phyloP scores from a whole-genome alignment of 768 basidiomycete species.

The Crassisporium funariophilum region DNA sequence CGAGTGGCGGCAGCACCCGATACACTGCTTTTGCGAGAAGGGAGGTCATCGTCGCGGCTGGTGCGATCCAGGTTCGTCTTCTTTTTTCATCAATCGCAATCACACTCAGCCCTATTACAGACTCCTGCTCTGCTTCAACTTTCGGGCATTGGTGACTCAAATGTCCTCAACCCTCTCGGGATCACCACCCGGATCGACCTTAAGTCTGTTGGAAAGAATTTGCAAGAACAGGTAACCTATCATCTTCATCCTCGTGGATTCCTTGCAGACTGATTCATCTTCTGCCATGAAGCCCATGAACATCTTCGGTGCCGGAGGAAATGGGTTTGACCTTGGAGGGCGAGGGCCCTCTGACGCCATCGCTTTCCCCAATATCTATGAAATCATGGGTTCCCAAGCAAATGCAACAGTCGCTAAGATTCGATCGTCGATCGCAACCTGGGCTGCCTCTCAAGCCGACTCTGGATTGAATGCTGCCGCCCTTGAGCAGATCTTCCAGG shows the following conservation, averaged over 20 bases:
- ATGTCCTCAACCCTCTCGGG: slow-evolving; percentile 44
- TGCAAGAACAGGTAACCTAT: slow-evolving; percentile 54
- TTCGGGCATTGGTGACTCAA: slow-evolving; percentile 58
- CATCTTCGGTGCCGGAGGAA: slow-evolving; percentile 42
- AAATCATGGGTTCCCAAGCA: slow-evolving; percentile 42
- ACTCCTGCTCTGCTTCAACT: slow-evolving; percentile 52
- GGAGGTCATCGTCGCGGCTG: slow-evolving; percentile 58
- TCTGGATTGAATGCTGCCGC: slow-evolving; percentile 42
- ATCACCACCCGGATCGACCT: slow-evolving; percentile 49
- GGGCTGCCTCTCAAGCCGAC: slow-evolving; percentile 46
- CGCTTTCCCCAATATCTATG: slow-evolving; percentile 52
- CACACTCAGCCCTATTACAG: slow-evolving; percentile 25
- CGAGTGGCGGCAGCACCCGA: slow-evolving; percentile 36
- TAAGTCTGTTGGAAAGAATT: slow-evolving; percentile 54
- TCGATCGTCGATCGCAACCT: slow-evolving; percentile 35
- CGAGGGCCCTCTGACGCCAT: slow-evolving; percentile 50
- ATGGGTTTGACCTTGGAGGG: slow-evolving; percentile 42
- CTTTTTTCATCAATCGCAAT: neutral
- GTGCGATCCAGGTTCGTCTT: slow-evolving; percentile 43
- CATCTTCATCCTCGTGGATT: neutral
- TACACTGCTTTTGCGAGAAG: slow-evolving; percentile 44
- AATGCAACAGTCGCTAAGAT: slow-evolving; percentile 38
- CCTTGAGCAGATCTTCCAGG: slow-evolving; percentile 42
- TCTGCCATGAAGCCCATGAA: slow-evolving; percentile 37
- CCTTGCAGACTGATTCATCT: neutral